phyloP scores from a whole-genome alignment of 345 rosid species.

The Citrus glauca region DNA sequence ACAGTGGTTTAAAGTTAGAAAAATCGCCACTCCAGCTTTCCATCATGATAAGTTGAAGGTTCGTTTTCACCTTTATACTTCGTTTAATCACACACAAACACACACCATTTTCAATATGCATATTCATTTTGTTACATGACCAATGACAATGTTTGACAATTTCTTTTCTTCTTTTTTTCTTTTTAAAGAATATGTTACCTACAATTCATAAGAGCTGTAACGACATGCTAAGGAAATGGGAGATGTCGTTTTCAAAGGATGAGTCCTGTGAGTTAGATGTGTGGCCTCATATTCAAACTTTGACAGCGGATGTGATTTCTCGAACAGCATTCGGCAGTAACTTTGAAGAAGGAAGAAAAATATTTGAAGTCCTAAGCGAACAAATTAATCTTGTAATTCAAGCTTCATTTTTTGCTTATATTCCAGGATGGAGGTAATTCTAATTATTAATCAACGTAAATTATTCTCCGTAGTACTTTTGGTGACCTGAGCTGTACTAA shows the following conservation, averaged over 20 bases:
- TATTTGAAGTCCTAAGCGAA: slow-evolving; percentile 49
- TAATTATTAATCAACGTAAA: neutral
- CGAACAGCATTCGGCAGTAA: slow-evolving; percentile 62
- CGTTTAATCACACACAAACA: neutral
- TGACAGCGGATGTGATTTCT: slow-evolving; percentile 40
- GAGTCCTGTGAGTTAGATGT: slow-evolving; percentile 17
- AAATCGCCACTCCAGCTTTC: slow-evolving; percentile 54
- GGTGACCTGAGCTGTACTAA: too few relatives aligned
- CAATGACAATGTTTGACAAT: neutral
- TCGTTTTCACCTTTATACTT: too few relatives aligned
- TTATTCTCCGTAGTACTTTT: too few relatives aligned
- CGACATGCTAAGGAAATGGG: slow-evolving; percentile 33
- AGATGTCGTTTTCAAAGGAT: neutral
- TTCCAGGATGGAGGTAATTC: slow-evolving; percentile 66
- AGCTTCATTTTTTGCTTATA: slow-evolving; percentile 24
- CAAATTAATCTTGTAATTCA: slow-evolving; percentile 34
- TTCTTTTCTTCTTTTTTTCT: neutral
- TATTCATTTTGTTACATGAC: neutral
- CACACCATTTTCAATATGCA: neutral
- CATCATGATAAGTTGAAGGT: slow-evolving; percentile 64
- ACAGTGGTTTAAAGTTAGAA: slow-evolving; percentile 50
- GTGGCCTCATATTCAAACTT: slow-evolving; percentile 20
- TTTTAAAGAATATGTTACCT: slow-evolving; percentile 12
- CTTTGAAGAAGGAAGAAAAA: slow-evolving; percentile 64
- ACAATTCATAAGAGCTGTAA: slow-evolving; percentile 20